Conservation (phyloP, 306 rosid species). For the Senna siamea region DNA sequence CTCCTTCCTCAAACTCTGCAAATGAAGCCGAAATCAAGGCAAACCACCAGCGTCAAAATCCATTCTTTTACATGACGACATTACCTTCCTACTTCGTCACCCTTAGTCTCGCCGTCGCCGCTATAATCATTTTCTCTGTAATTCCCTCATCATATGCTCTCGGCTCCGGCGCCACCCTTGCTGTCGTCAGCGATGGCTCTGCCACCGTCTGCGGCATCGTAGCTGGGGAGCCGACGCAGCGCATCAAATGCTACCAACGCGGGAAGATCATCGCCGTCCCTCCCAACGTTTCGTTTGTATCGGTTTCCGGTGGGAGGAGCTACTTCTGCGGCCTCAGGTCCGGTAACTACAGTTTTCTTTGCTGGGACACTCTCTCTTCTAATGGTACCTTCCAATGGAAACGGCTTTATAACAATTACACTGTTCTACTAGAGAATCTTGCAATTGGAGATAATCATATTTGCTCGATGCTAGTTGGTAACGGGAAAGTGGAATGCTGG, state of each 20-base stretch:
- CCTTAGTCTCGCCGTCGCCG: neutral
- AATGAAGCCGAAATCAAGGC: constrained; percentile 57
- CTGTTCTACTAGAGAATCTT: constrained; percentile 57
- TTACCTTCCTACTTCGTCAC: constrained; percentile 37
- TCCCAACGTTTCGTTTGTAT: constrained; percentile 60
- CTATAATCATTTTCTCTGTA: constrained; percentile 16
- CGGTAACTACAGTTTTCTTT: constrained; percentile 55
- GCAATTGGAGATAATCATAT: constrained; percentile 68
- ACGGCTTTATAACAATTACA: constrained; percentile 50
- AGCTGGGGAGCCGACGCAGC: constrained; percentile 50
- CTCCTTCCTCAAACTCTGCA: constrained; percentile 33
- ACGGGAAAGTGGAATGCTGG: constrained; percentile 67
- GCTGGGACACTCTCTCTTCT: constrained; percentile 54
- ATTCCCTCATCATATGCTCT: constrained; percentile 48
- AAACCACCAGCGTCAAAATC: constrained; percentile 37
- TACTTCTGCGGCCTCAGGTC: constrained; percentile 72
- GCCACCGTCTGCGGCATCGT: constrained; percentile 76
- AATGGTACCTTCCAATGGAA: constrained; percentile 36
- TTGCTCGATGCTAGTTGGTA: constrained; percentile 59
- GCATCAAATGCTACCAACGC: constrained; percentile 63
- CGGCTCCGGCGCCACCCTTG: constrained; percentile 80
- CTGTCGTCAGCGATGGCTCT: constrained; percentile 56
- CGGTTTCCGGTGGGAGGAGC: constrained; percentile 72
- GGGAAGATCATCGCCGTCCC: constrained; percentile 43
- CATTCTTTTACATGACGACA: constrained; percentile 66